Percentiles rank a stretch among this genome's conserved stretches.
Evolutionary conservation across 2,329 filamentous ascomycete species (phyloP).

Genomic region (Passalora sequoiae): DNA sequence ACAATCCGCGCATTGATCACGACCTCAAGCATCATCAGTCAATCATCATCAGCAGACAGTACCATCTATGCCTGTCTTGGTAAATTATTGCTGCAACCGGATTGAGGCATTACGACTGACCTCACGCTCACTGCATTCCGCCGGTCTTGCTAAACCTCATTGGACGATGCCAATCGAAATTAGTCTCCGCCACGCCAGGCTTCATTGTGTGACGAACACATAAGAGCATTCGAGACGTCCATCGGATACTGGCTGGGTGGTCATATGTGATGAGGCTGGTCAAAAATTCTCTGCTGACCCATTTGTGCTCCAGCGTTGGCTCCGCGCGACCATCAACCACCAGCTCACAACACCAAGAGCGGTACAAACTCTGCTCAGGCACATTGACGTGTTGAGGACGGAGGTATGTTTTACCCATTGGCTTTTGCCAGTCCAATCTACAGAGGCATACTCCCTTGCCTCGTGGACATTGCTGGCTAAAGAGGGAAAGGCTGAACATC

Average conservation of each 20-base stretch:
- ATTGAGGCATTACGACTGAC: not conserved
- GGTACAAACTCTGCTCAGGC: too few species aligned
- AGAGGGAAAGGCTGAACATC: constrained; percentile 39
- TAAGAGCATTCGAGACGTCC: too few species aligned
- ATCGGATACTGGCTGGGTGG: too few species aligned
- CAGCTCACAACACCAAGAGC: not conserved
- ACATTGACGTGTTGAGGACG: constrained; percentile 1
- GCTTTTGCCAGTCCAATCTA: constrained; percentile 9
- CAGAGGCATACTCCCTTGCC: constrained; percentile 32
- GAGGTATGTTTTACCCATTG: constrained; percentile 20
- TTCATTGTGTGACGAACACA: too few species aligned
- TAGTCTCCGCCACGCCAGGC: not conserved
- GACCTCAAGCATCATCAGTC: not conserved
- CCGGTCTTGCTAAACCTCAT: not conserved
- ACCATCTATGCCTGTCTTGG: not conserved
- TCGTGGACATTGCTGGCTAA: constrained; percentile 25
- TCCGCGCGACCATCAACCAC: not conserved
- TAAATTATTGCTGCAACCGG: not conserved
- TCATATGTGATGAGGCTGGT: too few species aligned
- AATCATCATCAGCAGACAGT: not conserved
- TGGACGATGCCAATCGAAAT: not conserved
- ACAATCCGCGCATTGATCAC: not conserved
- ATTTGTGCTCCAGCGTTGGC: not conserved
- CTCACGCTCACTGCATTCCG: constrained; percentile 1
- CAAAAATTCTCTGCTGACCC: too few species aligned